Evolutionary conservation across 2,329 filamentous ascomycete species (phyloP).

Genomic region (Epichloe gansuensis): DNA sequence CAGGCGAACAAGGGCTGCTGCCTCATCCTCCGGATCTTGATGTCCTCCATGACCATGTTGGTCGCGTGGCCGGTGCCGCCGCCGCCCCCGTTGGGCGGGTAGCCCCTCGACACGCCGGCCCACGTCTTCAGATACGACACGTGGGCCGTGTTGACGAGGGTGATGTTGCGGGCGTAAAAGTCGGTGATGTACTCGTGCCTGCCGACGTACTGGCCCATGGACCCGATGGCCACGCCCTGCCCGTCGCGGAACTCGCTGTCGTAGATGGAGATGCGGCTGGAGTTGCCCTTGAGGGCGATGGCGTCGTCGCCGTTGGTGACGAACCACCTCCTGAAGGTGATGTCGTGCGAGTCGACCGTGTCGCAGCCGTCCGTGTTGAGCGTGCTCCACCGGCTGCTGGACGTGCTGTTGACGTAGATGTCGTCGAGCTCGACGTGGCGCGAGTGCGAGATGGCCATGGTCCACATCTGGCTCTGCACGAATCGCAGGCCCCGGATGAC

Average conservation of each 20-base stretch:
- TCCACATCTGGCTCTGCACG: conserved; percentile 49
- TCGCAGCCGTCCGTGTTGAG: conserved; percentile 34
- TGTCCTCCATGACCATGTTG: conserved; percentile 21
- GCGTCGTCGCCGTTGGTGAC: conserved; percentile 41
- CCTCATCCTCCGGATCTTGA: conserved; percentile 15
- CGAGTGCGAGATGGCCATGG: conserved; percentile 39
- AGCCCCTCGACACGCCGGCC: conserved; percentile 37
- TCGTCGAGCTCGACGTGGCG: conserved; percentile 33
- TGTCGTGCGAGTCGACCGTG: conserved; percentile 39
- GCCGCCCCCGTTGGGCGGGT: conserved; percentile 46
- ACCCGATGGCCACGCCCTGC: conserved; percentile 43
- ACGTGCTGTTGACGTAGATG: conserved; percentile 41
- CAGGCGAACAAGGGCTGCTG: conserved; percentile 21
- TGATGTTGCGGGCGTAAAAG: conserved; percentile 35
- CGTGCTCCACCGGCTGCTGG: conserved; percentile 18
- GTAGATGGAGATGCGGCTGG: conserved; percentile 38
- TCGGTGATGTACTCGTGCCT: conserved; percentile 36
- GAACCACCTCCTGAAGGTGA: conserved; percentile 37
- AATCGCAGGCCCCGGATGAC: conserved; percentile 36
- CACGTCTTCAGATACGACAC: conserved; percentile 47
- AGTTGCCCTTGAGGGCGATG: conserved; percentile 43
- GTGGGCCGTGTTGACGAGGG: conserved; percentile 32
- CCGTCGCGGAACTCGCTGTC: conserved; percentile 37
- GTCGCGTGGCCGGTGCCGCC: conserved; percentile 35
- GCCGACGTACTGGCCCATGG: conserved; percentile 41